These are phyloP conservation scores for Coemansia sp. DNA, from an alignment of 192 early-diverging fungal species.

Conservation along the genomic window DNA sequence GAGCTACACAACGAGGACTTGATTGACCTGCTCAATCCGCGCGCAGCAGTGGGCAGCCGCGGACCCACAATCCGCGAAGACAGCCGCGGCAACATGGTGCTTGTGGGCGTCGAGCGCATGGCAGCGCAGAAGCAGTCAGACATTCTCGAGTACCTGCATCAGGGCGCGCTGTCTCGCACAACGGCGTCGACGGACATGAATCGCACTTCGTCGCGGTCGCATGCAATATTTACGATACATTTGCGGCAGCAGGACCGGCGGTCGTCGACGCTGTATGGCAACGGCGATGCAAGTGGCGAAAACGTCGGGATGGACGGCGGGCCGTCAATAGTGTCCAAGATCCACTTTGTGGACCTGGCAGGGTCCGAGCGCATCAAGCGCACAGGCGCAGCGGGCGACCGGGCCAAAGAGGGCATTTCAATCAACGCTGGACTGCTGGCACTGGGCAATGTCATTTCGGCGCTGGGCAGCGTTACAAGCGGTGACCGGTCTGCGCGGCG, in stretches of 20 bases:
- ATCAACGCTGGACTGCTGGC: slow-evolving; percentile 96
- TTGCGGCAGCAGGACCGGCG: slow-evolving; percentile 80
- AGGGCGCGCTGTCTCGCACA: slow-evolving; percentile 74
- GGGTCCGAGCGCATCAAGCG: slow-evolving; percentile 95
- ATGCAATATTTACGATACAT: slow-evolving; percentile 92
- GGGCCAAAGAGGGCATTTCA: slow-evolving; percentile 93
- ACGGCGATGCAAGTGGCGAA: neutral
- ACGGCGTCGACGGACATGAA: slow-evolving; percentile 99
- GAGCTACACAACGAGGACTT: slow-evolving; percentile 98
- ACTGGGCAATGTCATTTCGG: slow-evolving; percentile 96
- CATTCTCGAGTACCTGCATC: slow-evolving; percentile 65
- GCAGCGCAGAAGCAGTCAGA: slow-evolving; percentile 64
- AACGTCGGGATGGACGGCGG: neutral
- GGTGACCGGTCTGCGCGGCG: neutral
- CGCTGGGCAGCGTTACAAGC: slow-evolving; percentile 68
- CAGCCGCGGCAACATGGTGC: slow-evolving; percentile 81
- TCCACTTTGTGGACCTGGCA: slow-evolving; percentile 98
- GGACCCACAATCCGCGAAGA: slow-evolving; percentile 79
- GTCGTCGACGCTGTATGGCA: slow-evolving; percentile 1
- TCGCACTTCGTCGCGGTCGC: slow-evolving; percentile 86
- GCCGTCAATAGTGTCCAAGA: slow-evolving; percentile 70
- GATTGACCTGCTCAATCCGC: slow-evolving; percentile 74
- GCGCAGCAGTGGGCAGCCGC: slow-evolving; percentile 44
- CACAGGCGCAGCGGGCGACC: slow-evolving; percentile 91
- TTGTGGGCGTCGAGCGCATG: slow-evolving; percentile 81